A percentile compares a stretch with the other conserved stretches of the same genome.
Conservation (phyloP, 2,329 filamentous ascomycete species). For the Claviceps quebecensis region DNA sequence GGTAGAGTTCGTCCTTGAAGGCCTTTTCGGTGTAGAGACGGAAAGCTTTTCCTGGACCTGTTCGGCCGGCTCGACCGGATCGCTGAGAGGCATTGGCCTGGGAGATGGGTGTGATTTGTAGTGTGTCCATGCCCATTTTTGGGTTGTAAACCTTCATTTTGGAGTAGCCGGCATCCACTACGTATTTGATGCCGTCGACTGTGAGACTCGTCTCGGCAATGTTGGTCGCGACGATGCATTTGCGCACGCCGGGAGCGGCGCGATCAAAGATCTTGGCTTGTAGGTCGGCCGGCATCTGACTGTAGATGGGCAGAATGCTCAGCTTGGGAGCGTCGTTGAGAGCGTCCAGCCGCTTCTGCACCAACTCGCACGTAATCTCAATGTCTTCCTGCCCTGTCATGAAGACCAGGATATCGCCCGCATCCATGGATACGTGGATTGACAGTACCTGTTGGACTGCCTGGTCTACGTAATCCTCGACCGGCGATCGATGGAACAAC, state of each 20-base stretch:
- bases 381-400: slow-evolving; percentile 99
- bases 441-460: slow-evolving; percentile 91
- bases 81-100: slow-evolving; percentile 92
- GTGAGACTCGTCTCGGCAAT: slow-evolving; percentile 97
- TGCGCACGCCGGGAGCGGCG: slow-evolving; percentile 78
- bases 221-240: slow-evolving; percentile 96
- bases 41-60: slow-evolving; percentile 89
- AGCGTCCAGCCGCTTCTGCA: slow-evolving; percentile 73
- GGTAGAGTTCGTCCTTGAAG: slow-evolving; percentile 90
- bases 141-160: slow-evolving; percentile 99
- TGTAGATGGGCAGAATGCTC: slow-evolving; percentile 93
- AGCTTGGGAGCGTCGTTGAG: slow-evolving; percentile 92
- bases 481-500: slow-evolving; percentile 86
- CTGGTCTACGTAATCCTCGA: slow-evolving; percentile 95
- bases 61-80: slow-evolving; percentile 84
- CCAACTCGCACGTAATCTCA: slow-evolving; percentile 85
- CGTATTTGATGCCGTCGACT: slow-evolving; percentile 98
- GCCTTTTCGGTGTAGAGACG: slow-evolving; percentile 89
- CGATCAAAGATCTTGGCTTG: slow-evolving; percentile 97
- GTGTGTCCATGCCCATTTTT: slow-evolving; percentile 97
- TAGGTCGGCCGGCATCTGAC: slow-evolving; percentile 95
- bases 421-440: slow-evolving; percentile 88
- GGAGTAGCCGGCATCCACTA: slow-evolving; percentile 89
- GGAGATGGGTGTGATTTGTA: slow-evolving; percentile 94
- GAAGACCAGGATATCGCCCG: slow-evolving; percentile 91